These are phyloP conservation scores for Fusarium sp. DNA, from an alignment of 2,329 filamentous ascomycete genomes.

Conservation along the genomic window DNA sequence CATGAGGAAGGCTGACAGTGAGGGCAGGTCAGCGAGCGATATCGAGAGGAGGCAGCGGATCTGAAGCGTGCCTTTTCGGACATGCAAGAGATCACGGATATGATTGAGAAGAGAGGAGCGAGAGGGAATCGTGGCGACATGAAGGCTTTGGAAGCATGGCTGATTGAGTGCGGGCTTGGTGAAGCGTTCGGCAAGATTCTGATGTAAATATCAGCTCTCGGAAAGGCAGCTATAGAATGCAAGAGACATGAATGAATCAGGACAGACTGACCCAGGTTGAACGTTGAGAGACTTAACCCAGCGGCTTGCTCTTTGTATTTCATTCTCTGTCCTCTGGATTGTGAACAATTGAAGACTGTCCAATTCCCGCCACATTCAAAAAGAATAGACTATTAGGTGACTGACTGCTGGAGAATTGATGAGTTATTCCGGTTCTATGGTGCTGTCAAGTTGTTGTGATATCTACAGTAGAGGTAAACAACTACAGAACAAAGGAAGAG, in stretches of 20 bases:
- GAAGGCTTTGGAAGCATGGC: slow-evolving; percentile 64
- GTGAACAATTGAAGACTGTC: too few species aligned
- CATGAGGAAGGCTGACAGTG: background rate
- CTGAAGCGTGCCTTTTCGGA: slow-evolving; percentile 59
- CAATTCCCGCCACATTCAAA: too few species aligned
- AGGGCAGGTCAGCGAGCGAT: slow-evolving; percentile 61
- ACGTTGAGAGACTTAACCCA: accelerated
- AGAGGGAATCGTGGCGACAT: slow-evolving; percentile 65
- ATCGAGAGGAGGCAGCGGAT: slow-evolving; percentile 53
- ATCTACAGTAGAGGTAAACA: too few species aligned
- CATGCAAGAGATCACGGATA: slow-evolving; percentile 69
- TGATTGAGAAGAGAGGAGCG: slow-evolving; percentile 59
- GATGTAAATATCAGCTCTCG: slow-evolving; percentile 17
- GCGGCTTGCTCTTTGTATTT: accelerated
- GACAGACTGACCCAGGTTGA: accelerated
- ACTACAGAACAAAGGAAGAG: too few species aligned
- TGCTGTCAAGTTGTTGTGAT: too few species aligned
- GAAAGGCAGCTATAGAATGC: background rate
- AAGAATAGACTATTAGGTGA: background rate
- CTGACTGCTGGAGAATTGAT: background rate
- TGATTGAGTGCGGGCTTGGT: slow-evolving; percentile 51
- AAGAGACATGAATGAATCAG: background rate
- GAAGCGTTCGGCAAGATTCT: slow-evolving; percentile 45
- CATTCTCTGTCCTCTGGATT: accelerated
- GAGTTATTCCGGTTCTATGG: background rate